These are phyloP conservation scores for Exophiala sideris DNA, from an alignment of 2,329 filamentous ascomycete species.

Conservation along the genomic window DNA sequence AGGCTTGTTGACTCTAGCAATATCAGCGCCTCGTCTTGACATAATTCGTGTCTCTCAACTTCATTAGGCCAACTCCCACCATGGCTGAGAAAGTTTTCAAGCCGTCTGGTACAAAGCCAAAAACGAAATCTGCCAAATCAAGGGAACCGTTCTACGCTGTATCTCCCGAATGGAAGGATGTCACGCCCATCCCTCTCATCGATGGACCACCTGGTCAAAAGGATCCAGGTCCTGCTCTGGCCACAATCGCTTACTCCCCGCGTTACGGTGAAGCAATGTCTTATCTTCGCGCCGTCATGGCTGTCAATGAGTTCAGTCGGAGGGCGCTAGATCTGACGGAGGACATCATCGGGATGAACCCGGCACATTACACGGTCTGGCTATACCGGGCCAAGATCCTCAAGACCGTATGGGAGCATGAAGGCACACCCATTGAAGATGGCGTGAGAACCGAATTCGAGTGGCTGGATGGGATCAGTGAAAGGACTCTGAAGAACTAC, in stretches of 20 bases:
- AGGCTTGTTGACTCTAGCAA: no score
- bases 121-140: slow-evolving; percentile 18
- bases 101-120: slow-evolving; percentile 17
- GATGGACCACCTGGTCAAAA: slow-evolving; percentile 55
- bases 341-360: slow-evolving; percentile 87
- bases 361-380: slow-evolving; percentile 98
- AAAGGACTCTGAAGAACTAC: slow-evolving; percentile 92
- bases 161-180: slow-evolving; percentile 78
- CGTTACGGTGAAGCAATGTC: slow-evolving; percentile 90
- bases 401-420: slow-evolving; percentile 43
- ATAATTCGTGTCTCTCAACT: not conserved
- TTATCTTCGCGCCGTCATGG: slow-evolving; percentile 93
- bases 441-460: slow-evolving; percentile 56
- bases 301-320: slow-evolving; percentile 74
- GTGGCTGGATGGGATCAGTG: slow-evolving; percentile 82
- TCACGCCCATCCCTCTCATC: slow-evolving; percentile 76
- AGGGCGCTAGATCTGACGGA: slow-evolving; percentile 78
- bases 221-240: slow-evolving; percentile 61
- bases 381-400: slow-evolving; percentile 84
- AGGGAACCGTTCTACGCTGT: slow-evolving; percentile 50
- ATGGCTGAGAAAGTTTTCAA: not conserved
- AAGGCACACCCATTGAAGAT: slow-evolving; percentile 52
- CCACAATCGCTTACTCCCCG: slow-evolving; percentile 85
- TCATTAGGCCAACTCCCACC: not conserved
- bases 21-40: no score